Evolutionary conservation across 495 filamentous ascomycete genomes (phyloP).

Genomic region (Chaetomidium leptoderma): DNA sequence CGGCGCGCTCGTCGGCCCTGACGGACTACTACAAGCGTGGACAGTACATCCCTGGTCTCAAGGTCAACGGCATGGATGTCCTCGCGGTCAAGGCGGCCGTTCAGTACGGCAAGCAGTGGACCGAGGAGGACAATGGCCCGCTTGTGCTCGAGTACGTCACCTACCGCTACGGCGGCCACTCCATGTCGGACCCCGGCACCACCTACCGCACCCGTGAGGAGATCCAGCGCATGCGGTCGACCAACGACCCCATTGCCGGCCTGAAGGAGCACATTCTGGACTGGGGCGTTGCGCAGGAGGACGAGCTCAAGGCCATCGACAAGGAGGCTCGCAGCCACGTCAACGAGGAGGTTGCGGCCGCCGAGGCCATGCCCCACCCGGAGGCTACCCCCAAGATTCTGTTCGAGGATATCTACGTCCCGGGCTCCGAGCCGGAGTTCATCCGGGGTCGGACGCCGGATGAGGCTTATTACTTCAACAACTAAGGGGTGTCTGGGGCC

Average conservation of each 20-base stretch:
- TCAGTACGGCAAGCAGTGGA: constrained; percentile 83
- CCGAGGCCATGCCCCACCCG: constrained; percentile 79
- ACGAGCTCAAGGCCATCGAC: constrained; percentile 95
- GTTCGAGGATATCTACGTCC: constrained; percentile 96
- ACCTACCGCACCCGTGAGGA: constrained; percentile 99
- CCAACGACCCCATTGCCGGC: constrained; percentile 95
- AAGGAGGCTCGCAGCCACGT: constrained; percentile 81
- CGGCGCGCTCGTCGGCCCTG: constrained; percentile 84
- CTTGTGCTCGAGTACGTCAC: constrained; percentile 98
- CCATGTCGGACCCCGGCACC: constrained; percentile 98
- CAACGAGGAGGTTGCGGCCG: constrained; percentile 83
- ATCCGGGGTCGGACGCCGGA: constrained; percentile 85
- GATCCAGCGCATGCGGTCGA: constrained; percentile 97
- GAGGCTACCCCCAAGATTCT: constrained; percentile 73
- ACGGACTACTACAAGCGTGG: constrained; percentile 99
- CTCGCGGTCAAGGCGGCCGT: constrained; percentile 96
- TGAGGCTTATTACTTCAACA: constrained; percentile 80
- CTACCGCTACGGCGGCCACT: constrained; percentile 98
- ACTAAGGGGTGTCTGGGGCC: constrained; percentile 10
- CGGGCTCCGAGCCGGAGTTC: constrained; percentile 83
- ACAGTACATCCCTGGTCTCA: constrained; percentile 98
- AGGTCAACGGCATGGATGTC: constrained; percentile 99
- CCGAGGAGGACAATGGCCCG: constrained; percentile 75
- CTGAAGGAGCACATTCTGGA: constrained; percentile 97
- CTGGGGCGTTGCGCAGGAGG: constrained; percentile 86